phyloP scores from a whole-genome alignment of 2,329 filamentous ascomycete species.

The Amesomyces nigricolor region DNA sequence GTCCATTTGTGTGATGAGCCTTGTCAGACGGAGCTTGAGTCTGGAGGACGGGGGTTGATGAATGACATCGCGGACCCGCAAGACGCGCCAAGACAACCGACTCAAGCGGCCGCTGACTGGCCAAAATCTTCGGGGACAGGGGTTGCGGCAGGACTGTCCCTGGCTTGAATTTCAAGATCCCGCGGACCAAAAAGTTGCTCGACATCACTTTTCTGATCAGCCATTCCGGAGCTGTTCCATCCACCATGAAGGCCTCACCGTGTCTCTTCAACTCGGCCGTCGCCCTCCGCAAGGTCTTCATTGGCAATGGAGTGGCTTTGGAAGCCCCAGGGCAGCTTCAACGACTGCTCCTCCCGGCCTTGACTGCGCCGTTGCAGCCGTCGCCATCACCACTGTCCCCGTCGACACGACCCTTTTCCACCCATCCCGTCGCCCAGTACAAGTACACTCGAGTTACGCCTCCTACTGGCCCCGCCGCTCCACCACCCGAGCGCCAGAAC shows the following conservation, averaged over 20 bases:
- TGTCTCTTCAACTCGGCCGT: constrained; percentile 42
- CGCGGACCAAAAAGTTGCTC: background rate
- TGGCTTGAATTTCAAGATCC: background rate
- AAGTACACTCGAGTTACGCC: background rate
- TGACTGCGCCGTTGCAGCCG: background rate
- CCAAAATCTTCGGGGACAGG: constrained; percentile 11
- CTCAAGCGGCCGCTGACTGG: constrained; percentile 3
- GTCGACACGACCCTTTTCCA: constrained; percentile 3
- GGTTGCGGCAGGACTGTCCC: background rate
- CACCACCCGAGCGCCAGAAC: constrained; percentile 7
- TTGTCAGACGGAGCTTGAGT: background rate
- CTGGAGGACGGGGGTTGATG: background rate
- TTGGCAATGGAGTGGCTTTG: constrained; percentile 33
- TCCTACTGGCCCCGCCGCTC: background rate
- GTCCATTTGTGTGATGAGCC: background rate
- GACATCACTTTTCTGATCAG: background rate
- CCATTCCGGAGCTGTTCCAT: background rate
- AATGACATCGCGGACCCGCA: background rate
- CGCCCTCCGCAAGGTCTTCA: constrained; percentile 44
- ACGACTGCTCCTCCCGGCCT: constrained; percentile 17
- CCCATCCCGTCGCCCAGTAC: background rate
- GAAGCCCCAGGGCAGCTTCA: constrained; percentile 23
- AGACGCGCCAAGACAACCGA: constrained; percentile 3
- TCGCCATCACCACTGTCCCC: background rate
- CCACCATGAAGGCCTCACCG: constrained; percentile 35